A percentile compares a stretch with the other conserved stretches of the same genome.
These are phyloP conservation scores for Gastrolobium bilobum DNA, from an alignment of 306 rosid genomes.

Conservation along the genomic window DNA sequence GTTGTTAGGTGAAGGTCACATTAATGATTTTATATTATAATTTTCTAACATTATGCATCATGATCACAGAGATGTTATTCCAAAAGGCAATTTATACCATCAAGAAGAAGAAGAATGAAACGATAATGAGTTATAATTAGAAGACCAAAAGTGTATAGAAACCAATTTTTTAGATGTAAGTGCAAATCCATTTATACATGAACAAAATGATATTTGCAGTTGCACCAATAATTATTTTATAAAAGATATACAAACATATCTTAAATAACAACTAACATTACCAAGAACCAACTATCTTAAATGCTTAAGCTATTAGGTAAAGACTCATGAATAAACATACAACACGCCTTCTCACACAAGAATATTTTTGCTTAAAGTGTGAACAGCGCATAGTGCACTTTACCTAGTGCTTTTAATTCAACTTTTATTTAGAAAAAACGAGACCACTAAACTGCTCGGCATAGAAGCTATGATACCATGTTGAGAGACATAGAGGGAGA, in stretches of 20 bases:
- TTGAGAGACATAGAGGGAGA: neutral
- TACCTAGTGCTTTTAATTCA: neutral
- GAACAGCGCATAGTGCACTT: neutral
- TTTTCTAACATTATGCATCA: neutral
- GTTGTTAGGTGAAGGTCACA: no score
- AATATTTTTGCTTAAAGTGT: neutral
- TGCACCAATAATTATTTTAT: slow-evolving; percentile 1
- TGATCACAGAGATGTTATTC: slow-evolving; percentile 25
- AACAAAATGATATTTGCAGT: slow-evolving; percentile 23
- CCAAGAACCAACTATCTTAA: neutral
- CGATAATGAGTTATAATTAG: slow-evolving; percentile 6
- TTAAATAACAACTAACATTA: neutral
- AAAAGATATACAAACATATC: neutral
- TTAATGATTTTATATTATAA: no score
- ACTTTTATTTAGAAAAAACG: neutral
- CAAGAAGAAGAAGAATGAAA: slow-evolving; percentile 32
- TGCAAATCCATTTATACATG: slow-evolving; percentile 16
- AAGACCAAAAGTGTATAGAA: neutral
- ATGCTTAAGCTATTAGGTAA: neutral
- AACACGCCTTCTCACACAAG: neutral
- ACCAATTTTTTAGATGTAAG: neutral
- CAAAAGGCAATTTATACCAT: slow-evolving; percentile 26
- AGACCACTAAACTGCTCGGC: neutral
- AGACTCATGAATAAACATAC: neutral
- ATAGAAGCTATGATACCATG: neutral